Percentiles rank a stretch among this genome's conserved stretches.
phyloP scores from a whole-genome alignment of 2,329 filamentous ascomycete species.

The Fusarium equiseti region DNA sequence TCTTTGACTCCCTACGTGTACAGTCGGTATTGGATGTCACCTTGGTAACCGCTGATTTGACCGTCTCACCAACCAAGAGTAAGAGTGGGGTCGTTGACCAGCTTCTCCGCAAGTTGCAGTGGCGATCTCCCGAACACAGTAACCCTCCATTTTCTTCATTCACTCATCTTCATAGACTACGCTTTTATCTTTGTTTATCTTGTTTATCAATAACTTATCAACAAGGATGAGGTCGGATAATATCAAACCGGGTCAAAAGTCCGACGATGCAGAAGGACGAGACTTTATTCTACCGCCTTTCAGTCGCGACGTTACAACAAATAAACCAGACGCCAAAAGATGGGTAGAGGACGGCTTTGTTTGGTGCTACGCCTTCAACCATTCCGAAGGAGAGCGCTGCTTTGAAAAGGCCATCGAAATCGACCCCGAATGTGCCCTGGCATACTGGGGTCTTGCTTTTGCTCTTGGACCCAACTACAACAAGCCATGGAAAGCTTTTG shows the following conservation, averaged over 20 bases:
- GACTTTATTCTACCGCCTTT: constrained; percentile 45
- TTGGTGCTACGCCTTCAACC: constrained; percentile 79
- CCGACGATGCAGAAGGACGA: constrained; percentile 1
- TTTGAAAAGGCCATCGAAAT: constrained; percentile 67
- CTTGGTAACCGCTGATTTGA: constrained; percentile 36
- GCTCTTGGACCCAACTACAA: constrained; percentile 78
- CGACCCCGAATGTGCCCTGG: constrained; percentile 69
- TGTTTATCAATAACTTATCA: neutral
- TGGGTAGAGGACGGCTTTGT: constrained; percentile 77
- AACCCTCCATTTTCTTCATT: constrained; percentile 7
- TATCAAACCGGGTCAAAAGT: constrained; percentile 9
- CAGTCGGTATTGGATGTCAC: constrained; percentile 22
- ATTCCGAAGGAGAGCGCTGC: constrained; percentile 72
- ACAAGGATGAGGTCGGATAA: neutral
- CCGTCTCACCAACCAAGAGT: constrained; percentile 31
- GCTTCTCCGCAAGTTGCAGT: constrained; percentile 38
- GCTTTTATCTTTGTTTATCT: neutral
- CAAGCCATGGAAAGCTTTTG: constrained; percentile 71
- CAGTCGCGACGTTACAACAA: constrained; percentile 64
- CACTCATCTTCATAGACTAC: neutral
- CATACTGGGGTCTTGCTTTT: constrained; percentile 76
- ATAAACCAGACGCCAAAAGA: constrained; percentile 62
- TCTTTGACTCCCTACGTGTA: constrained; percentile 15
- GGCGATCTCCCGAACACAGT: constrained; percentile 29
- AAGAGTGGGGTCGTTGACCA: constrained; percentile 34